Conservation (phyloP, 2,329 filamentous ascomycete species). For the Phyllosticta paracitricarpa region DNA sequence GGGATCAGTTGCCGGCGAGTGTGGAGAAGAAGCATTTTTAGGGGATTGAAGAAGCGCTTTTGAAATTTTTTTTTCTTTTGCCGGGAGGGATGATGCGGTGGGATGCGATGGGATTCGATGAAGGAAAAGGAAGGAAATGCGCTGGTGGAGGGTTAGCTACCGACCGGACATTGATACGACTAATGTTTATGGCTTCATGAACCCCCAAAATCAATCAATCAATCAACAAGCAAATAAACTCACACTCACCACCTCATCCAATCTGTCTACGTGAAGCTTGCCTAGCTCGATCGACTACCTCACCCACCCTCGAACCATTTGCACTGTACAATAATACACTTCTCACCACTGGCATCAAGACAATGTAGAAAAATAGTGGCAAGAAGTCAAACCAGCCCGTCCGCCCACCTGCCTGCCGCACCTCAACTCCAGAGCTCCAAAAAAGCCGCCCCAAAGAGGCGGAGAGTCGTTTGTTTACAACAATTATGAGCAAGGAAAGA, state of each 20-base stretch:
- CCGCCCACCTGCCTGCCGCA: background rate
- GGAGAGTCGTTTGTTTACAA: background rate
- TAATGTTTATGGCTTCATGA: background rate
- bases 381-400: background rate
- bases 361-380: too few relatives aligned
- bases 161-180: background rate
- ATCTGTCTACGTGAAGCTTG: background rate
- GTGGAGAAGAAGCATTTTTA: slow-evolving; percentile 24
- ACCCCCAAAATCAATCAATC: background rate
- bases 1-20: slow-evolving; percentile 21
- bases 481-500: too few relatives aligned
- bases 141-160: too few relatives aligned
- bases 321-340: background rate
- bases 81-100: too few relatives aligned
- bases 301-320: background rate
- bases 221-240: background rate
- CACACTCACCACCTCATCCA: background rate
- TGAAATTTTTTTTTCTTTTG: background rate
- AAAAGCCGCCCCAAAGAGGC: background rate
- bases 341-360: too few relatives aligned
- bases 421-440: background rate
- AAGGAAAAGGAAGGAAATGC: too few relatives aligned
- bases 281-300: background rate
- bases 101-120: too few relatives aligned
- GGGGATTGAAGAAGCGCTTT: background rate